Evolutionary conservation across 1,284 basidiomycete species (phyloP), one percentile per base, ranked within the genome.

Genomic region (Boletus holoroseus): DNA sequence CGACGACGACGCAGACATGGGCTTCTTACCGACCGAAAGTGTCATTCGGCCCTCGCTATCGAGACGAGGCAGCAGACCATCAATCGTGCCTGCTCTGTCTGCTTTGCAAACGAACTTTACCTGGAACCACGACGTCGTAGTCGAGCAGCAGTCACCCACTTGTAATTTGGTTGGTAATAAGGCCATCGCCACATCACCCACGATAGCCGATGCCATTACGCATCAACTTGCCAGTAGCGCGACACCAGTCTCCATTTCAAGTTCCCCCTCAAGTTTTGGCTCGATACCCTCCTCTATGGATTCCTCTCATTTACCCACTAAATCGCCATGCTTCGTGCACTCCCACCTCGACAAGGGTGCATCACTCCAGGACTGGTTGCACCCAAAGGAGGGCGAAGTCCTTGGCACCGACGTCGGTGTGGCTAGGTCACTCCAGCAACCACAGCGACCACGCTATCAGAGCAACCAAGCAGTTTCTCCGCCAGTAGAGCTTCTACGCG

Each of bases 241-340:
- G 26, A 55, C 55, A 44, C 53, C 55, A 2, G 35, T 47, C 49
- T 60, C 61, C 53, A 50, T 54, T 45, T 62, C 64, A 34, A 70
- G 64, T 30, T 70, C 68, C 9, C 62, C 61, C 12, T 67, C 58
- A 27, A 67, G 58, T 39, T 53, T 49, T 44, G 49, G 55, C 35
- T 57, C 61, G 61, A 67, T 63, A 67, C 61, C 64, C 67, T 60
- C 60, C 66, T 46, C 70, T 58, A 60, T 69, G 64, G 49, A 70
- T 47, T 22, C 65, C 3, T 58, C 56, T 20, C 54, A 53, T 38
- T 27, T 55, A 3, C 67, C 77, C n/a, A 69, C 73, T 49, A 73
- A 76, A 41, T 89, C 87, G 0, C 89, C 88, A n/a, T 93, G 88
- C 65, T 91, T 91, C 64, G 80, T 93, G 20, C 90, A 93, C 70